A percentile compares a stretch with the other conserved stretches of the same genome.
Conservation (phyloP, 768 basidiomycete species). For the Coprinopsis marcescibilis region DNA sequence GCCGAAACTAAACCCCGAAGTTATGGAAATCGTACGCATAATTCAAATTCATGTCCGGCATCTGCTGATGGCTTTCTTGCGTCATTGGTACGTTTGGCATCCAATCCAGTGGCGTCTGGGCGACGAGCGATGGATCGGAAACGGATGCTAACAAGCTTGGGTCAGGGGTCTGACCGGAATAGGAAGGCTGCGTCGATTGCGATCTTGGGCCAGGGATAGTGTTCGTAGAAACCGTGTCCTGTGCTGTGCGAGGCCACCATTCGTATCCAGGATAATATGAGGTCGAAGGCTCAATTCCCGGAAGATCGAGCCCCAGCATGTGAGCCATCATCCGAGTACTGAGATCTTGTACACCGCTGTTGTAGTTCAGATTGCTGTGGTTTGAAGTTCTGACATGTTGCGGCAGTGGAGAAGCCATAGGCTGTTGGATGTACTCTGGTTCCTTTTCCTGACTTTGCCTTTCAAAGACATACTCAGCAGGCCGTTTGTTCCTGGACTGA, state of each 20-base stretch:
- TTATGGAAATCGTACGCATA: constrained; percentile 27
- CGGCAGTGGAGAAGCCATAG: too few relatives aligned
- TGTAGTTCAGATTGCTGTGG: too few relatives aligned
- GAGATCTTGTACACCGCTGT: constrained; percentile 55
- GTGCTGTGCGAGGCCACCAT: constrained; percentile 54
- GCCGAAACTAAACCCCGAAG: constrained; percentile 20
- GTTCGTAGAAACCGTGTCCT: constrained; percentile 6
- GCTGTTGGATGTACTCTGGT: constrained; percentile 38
- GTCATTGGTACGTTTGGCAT: constrained; percentile 5
- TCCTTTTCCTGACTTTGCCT: constrained; percentile 47
- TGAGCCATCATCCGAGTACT: constrained; percentile 65
- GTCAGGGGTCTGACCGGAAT: constrained; percentile 7
- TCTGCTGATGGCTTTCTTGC: constrained; percentile 6
- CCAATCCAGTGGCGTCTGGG: constrained; percentile 9
- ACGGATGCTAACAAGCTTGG: background rate
- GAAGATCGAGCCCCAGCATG: constrained; percentile 63
- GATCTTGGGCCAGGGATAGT: background rate
- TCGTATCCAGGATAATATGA: constrained; percentile 55
- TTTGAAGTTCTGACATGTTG: too few relatives aligned
- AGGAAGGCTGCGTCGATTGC: constrained; percentile 1
- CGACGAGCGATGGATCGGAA: constrained; percentile 3
- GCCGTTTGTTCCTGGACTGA: constrained; percentile 48
- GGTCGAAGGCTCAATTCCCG: constrained; percentile 56
- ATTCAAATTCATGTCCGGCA: constrained; percentile 17
- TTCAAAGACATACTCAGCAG: constrained; percentile 61